These are phyloP conservation scores for Lasiosphaeria hispida DNA, from an alignment of 495 filamentous ascomycete species.

Conservation along the genomic window DNA sequence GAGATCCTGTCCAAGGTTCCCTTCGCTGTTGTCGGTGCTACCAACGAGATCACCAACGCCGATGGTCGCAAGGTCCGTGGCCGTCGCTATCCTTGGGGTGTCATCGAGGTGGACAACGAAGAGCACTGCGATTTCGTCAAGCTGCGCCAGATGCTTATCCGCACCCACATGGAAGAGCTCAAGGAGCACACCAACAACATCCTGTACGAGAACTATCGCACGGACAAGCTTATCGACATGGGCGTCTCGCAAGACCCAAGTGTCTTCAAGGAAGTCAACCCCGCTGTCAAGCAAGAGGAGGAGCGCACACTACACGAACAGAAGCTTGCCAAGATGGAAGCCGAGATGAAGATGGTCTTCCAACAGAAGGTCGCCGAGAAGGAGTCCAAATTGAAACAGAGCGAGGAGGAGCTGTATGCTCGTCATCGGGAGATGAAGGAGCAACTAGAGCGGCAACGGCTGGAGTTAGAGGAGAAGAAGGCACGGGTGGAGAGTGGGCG, in stretches of 20 bases:
- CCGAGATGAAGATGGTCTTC: slow-evolving; percentile 99
- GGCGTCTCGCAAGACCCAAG: slow-evolving; percentile 96
- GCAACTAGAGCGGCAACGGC: slow-evolving; percentile 88
- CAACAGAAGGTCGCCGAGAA: slow-evolving; percentile 99
- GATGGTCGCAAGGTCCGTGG: slow-evolving; percentile 96
- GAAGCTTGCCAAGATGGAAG: slow-evolving; percentile 99
- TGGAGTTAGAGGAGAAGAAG: slow-evolving; percentile 98
- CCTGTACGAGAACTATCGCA: slow-evolving; percentile 98
- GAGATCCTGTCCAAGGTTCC: slow-evolving; percentile 99
- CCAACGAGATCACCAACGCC: slow-evolving; percentile 81
- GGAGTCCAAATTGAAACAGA: slow-evolving; percentile 98
- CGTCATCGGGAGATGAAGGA: slow-evolving; percentile 99
- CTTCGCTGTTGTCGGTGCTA: slow-evolving; percentile 96
- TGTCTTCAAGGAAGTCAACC: slow-evolving; percentile 99
- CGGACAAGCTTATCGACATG: slow-evolving; percentile 97
- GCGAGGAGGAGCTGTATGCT: slow-evolving; percentile 97
- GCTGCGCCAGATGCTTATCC: slow-evolving; percentile 98
- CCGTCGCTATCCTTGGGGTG: slow-evolving; percentile 95
- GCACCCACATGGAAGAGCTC: slow-evolving; percentile 99
- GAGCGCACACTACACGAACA: slow-evolving; percentile 97
- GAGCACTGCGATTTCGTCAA: slow-evolving; percentile 99
- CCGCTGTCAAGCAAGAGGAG: slow-evolving; percentile 99
- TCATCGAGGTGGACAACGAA: slow-evolving; percentile 99
- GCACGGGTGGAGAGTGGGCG: slow-evolving; percentile 84
- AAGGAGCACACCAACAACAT: slow-evolving; percentile 99